Evolutionary conservation across 2,329 filamentous ascomycete genomes (phyloP), one percentile per base, ranked within the genome.

Genomic region (Fusarium haematococcum): DNA sequence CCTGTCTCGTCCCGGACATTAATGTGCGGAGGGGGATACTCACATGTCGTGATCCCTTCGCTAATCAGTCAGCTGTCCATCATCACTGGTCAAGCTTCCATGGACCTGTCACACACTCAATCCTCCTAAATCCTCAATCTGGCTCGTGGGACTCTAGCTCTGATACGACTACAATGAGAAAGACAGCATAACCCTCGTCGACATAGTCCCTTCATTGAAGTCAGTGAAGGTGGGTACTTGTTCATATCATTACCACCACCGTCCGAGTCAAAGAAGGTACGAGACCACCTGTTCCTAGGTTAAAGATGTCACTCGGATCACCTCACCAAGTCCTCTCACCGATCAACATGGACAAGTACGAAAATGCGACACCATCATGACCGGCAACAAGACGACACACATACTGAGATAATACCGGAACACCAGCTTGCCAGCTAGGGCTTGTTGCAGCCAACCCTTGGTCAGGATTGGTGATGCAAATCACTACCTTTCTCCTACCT

Each of bases 1-100:
- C 23, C 23, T 32, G 20, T 63, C 27, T 35, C 35, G 43, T 60
- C 35, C 62, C 69, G 65, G 69, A 73, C 48, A 73, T 70, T 43
- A 30, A 71, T 62, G 57, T 72, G 69, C 69, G 65, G 65, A 48
- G 41, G 27, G 69, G 20, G 61, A 23, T 43, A 56, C 37, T 33
- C 25, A 64, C 61, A 45, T 33, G 37, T 59, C n/a, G 60, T 48
- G 30, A 41, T 43, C 37, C 14, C 27, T 59, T 67, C 33, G n/a
- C 30, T 32, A 11, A 32, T 35, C 30, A 18, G 37, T 48, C 32
- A 39, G 35, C 9, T 54, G 25, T n/a, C 30, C 25, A 25, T 20
- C 39, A 43, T 43, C 39, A 43, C n/a, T 43, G 35, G 50, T 20
- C 50, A 54, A 54, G 50, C n/a, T 30, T 54, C 50, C 50, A 13